Conservation (phyloP, 2,329 filamentous ascomycete genomes). For the Aspergillus sp. region DNA sequence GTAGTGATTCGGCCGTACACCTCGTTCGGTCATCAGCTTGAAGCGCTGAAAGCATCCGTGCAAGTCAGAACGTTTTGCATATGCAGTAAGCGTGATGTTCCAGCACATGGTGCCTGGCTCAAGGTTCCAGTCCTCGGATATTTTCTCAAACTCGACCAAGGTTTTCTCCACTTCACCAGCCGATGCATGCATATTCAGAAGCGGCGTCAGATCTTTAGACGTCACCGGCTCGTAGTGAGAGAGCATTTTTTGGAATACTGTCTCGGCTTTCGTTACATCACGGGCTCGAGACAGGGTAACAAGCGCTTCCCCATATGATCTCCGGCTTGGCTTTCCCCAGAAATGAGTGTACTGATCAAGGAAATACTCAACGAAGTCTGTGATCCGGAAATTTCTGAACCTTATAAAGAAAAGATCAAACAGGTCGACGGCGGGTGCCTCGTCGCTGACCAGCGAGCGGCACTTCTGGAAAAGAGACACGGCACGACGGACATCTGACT, state of each 20-base stretch:
- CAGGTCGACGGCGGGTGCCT: conserved; percentile 26
- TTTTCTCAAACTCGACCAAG: conserved; percentile 64
- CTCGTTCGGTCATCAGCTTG: conserved; percentile 57
- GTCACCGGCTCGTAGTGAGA: conserved; percentile 40
- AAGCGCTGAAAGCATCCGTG: conserved; percentile 69
- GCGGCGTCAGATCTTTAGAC: conserved; percentile 50
- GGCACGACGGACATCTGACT: conserved; percentile 34
- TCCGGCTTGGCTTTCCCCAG: conserved; percentile 35
- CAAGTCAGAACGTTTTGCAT: conserved; percentile 69
- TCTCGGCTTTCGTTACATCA: conserved; percentile 49
- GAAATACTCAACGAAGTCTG: conserved; percentile 44
- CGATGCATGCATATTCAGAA: conserved; percentile 74
- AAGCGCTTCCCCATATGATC: conserved; percentile 44
- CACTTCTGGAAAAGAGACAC: conserved; percentile 49
- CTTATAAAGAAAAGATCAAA: conserved; percentile 32
- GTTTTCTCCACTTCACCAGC: conserved; percentile 67
- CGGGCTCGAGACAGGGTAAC: conserved; percentile 52
- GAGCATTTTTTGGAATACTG: conserved; percentile 51
- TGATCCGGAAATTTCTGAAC: conserved; percentile 37
- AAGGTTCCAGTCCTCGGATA: conserved; percentile 60
- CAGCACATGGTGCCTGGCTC: conserved; percentile 66
- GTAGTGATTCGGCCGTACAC: conserved; percentile 61
- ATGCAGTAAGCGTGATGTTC: conserved; percentile 77
- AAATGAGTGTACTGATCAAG: conserved; percentile 45
- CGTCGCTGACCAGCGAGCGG: conserved; percentile 37